These are phyloP conservation scores for Psilocybe cyanescens DNA, from an alignment of 768 basidiomycete species.

Conservation along the genomic window DNA sequence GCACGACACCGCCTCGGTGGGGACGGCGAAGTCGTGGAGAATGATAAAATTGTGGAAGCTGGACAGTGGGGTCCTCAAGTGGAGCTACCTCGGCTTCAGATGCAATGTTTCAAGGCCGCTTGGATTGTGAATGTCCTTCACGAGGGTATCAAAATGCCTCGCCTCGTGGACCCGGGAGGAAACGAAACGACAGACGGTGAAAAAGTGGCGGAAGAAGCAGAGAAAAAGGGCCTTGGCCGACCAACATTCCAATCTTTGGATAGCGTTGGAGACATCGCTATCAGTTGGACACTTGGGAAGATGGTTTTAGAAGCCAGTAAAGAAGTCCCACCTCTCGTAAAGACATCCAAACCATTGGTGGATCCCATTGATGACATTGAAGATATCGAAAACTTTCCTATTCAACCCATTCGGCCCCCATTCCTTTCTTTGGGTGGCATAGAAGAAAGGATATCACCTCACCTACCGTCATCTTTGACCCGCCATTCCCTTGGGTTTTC, in stretches of 20 bases:
- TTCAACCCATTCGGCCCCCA: slow-evolving; percentile 67
- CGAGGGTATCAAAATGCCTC: slow-evolving; percentile 93
- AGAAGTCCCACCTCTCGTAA: slow-evolving; percentile 60
- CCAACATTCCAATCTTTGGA: slow-evolving; percentile 94
- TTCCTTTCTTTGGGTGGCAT: slow-evolving; percentile 61
- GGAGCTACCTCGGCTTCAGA: slow-evolving; percentile 84
- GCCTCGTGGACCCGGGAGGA: slow-evolving; percentile 86
- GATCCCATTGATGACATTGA: slow-evolving; percentile 76
- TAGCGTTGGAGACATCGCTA: slow-evolving; percentile 89
- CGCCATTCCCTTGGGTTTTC: slow-evolving; percentile 76
- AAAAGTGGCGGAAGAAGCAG: slow-evolving; percentile 75
- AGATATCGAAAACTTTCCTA: slow-evolving; percentile 51
- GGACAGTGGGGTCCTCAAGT: slow-evolving; percentile 76
- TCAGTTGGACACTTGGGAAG: slow-evolving; percentile 98
- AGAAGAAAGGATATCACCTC: slow-evolving; percentile 68
- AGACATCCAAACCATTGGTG: slow-evolving; percentile 57
- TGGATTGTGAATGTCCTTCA: slow-evolving; percentile 97
- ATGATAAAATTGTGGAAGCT: slow-evolving; percentile 62
- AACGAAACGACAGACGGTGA: slow-evolving; percentile 72
- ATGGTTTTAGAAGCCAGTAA: slow-evolving; percentile 98
- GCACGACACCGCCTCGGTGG: slow-evolving; percentile 53
- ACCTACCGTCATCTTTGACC: slow-evolving; percentile 65
- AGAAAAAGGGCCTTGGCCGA: slow-evolving; percentile 78
- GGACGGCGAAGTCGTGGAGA: slow-evolving; percentile 66
- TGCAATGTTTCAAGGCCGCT: slow-evolving; percentile 99